Evolutionary conservation across 345 rosid genomes (phyloP).

Genomic region (Rhodamnia rubescens): DNA sequence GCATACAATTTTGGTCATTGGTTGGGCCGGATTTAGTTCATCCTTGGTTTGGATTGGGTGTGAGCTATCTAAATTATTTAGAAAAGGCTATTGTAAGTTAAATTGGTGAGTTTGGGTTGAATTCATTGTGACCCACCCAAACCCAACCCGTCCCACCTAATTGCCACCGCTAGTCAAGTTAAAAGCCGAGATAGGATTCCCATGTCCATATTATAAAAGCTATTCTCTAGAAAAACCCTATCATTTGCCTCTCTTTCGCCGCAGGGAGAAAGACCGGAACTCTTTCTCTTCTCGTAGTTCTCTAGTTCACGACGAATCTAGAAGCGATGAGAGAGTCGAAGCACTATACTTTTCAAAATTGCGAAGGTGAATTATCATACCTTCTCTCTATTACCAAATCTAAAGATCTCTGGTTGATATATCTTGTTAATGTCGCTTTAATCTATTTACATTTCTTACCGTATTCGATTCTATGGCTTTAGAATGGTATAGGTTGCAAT

Average conservation of each 20-base stretch:
- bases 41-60: background rate
- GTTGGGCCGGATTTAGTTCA: too few relatives aligned
- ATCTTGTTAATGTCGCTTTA: background rate
- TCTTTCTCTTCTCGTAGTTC: background rate
- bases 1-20: too few relatives aligned
- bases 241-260: background rate
- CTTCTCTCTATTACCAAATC: background rate
- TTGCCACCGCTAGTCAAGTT: background rate
- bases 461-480: background rate
- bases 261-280: background rate
- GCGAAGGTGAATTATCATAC: background rate
- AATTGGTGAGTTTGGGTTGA: background rate
- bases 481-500: background rate
- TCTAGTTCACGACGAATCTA: background rate
- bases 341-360: background rate
- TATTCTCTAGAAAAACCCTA: background rate
- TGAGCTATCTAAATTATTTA: background rate
- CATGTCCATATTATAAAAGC: fast-evolving
- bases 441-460: background rate
- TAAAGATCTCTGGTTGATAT: fast-evolving
- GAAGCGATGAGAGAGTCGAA: background rate
- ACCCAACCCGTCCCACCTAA: background rate
- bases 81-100: background rate
- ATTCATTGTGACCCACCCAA: background rate
- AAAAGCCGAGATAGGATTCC: background rate